A percentile compares a stretch with the other conserved stretches of the same genome.
Conservation (phyloP, 306 rosid genomes). For the Crotalaria pallida region DNA sequence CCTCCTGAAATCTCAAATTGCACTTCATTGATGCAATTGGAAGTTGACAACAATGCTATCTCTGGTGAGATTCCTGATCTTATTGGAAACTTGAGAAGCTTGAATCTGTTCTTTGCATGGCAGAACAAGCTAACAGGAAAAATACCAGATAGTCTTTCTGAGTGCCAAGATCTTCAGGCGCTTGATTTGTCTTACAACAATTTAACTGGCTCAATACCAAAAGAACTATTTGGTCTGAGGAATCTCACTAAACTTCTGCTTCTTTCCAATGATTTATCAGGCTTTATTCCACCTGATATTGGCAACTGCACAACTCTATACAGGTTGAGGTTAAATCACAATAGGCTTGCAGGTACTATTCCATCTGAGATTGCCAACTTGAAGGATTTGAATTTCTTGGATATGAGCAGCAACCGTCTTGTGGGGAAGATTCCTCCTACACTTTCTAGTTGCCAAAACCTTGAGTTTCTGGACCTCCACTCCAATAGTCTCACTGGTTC, state of each 20-base stretch:
- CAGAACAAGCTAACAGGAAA: slow-evolving; percentile 61
- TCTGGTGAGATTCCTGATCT: slow-evolving; percentile 60
- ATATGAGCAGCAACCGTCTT: slow-evolving; percentile 56
- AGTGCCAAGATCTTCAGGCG: slow-evolving; percentile 57
- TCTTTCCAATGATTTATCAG: slow-evolving; percentile 69
- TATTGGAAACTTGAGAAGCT: slow-evolving; percentile 66
- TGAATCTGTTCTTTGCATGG: slow-evolving; percentile 74
- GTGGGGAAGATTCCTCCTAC: slow-evolving; percentile 64
- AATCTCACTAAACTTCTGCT: slow-evolving; percentile 66
- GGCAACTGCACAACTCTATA: slow-evolving; percentile 69
- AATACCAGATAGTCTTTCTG: slow-evolving; percentile 66
- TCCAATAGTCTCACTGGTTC: slow-evolving; percentile 55
- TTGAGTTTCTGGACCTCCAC: slow-evolving; percentile 71
- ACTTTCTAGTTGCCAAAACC: slow-evolving; percentile 47
- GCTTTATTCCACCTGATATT: slow-evolving; percentile 69
- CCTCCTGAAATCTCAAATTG: slow-evolving; percentile 71
- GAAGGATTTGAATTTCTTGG: slow-evolving; percentile 57
- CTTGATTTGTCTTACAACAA: slow-evolving; percentile 75
- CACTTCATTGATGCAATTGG: slow-evolving; percentile 53
- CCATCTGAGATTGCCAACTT: slow-evolving; percentile 72
- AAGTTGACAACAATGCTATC: slow-evolving; percentile 72
- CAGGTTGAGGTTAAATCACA: slow-evolving; percentile 60
- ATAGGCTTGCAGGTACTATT: slow-evolving; percentile 55
- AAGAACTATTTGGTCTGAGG: slow-evolving; percentile 45
- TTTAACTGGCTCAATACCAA: slow-evolving; percentile 60